Conservation (phyloP, 192 early-diverging fungal genomes). For the Umbelopsis sp. region DNA sequence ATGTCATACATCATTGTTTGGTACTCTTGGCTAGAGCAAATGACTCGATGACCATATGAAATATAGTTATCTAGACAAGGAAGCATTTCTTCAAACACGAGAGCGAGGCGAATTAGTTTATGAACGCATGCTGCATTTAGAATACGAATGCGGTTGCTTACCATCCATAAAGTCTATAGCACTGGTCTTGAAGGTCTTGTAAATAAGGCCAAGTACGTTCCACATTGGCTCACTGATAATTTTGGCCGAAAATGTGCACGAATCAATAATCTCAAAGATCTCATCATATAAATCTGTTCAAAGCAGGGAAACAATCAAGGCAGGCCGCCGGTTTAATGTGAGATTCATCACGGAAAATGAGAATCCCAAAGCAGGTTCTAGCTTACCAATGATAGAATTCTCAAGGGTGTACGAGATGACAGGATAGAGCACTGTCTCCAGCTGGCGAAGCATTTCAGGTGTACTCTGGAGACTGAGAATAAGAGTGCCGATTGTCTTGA, state of each 20-base stretch:
- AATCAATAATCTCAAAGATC: conserved; percentile 87
- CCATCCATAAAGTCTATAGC: conserved; percentile 82
- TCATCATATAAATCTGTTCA: conserved; percentile 78
- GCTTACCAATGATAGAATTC: conserved; percentile 60
- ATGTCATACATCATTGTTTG: conserved; percentile 82
- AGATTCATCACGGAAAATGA: too few species aligned
- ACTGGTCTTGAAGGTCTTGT: conserved; percentile 74
- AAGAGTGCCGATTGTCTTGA: conserved; percentile 88
- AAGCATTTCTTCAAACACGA: conserved; percentile 65
- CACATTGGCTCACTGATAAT: conserved; percentile 80
- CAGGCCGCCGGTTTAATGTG: not conserved
- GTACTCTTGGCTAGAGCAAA: conserved; percentile 63
- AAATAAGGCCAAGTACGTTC: conserved; percentile 77
- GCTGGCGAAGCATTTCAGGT: conserved; percentile 74
- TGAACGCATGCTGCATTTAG: too few species aligned
- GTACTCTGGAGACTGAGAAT: conserved; percentile 84
- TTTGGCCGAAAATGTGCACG: conserved; percentile 83
- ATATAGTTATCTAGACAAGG: conserved; percentile 90
- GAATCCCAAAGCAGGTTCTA: not conserved
- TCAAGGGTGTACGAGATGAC: conserved; percentile 80
- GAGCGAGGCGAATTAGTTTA: not conserved
- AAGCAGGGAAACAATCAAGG: not conserved
- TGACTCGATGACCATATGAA: conserved; percentile 80
- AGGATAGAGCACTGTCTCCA: conserved; percentile 78
- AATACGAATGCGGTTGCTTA: not conserved